A percentile compares a stretch with the other conserved stretches of the same genome.
Evolutionary conservation across 2,329 filamentous ascomycete species (phyloP).

Genomic region (Colletotrichum sp.): DNA sequence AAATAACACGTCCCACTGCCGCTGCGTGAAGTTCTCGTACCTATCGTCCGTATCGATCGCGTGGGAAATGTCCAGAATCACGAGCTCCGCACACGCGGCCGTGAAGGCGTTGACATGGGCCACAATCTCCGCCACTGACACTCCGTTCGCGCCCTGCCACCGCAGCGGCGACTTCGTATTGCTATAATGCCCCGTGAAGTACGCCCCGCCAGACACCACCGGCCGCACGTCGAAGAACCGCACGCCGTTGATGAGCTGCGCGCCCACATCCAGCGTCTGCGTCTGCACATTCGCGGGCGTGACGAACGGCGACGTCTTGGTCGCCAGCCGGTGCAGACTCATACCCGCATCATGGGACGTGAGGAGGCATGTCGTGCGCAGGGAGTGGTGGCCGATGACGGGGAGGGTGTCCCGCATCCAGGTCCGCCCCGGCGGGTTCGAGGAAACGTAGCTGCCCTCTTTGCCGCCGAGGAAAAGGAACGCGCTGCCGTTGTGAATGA

Average conservation of each 20-base stretch:
- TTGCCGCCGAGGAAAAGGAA: not conserved
- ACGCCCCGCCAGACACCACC: not conserved
- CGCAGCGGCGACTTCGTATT: not conserved
- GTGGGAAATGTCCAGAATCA: not conserved
- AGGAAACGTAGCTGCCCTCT: not conserved
- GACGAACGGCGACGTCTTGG: not conserved
- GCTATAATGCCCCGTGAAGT: not conserved
- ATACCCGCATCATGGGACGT: not conserved
- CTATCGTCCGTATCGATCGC: not conserved
- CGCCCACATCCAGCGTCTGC: not conserved
- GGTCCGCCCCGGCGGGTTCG: not conserved
- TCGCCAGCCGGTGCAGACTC: not conserved
- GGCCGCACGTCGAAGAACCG: not conserved
- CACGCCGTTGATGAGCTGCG: not conserved
- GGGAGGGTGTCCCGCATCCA: not conserved
- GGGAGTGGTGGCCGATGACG: not conserved
- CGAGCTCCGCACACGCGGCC: not conserved
- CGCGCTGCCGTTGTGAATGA: not conserved
- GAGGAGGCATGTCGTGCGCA: not conserved
- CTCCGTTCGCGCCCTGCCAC: not conserved
- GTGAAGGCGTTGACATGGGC: not conserved
- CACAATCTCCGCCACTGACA: not conserved
- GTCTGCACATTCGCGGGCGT: not conserved
- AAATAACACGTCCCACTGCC: not conserved
- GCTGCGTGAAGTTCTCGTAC: not conserved